These are phyloP conservation scores for Exidia glandulosa DNA, from an alignment of 768 basidiomycete genomes.

Conservation along the genomic window DNA sequence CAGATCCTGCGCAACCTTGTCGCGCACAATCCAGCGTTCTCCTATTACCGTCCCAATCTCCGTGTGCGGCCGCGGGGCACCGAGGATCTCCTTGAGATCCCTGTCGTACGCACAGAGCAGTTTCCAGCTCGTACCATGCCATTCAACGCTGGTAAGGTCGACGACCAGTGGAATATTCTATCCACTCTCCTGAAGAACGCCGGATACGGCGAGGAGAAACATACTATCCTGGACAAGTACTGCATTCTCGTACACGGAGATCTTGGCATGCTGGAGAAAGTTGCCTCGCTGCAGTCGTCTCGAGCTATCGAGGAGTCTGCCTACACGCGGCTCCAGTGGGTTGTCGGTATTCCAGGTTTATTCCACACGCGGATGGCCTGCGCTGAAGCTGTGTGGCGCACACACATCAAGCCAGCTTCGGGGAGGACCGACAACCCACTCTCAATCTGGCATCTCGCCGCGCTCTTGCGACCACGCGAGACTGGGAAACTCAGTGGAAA, in stretches of 20 bases:
- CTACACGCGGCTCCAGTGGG: slow-evolving; percentile 18
- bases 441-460: background rate
- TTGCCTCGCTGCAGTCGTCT: slow-evolving; percentile 4
- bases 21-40: slow-evolving; percentile 13
- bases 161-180: background rate
- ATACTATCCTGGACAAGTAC: slow-evolving; percentile 4
- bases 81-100: slow-evolving; percentile 5
- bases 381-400: slow-evolving; percentile 14
- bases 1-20: slow-evolving; percentile 17
- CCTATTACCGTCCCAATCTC: background rate
- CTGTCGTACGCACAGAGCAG: slow-evolving; percentile 8
- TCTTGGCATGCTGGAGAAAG: slow-evolving; percentile 16
- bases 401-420: slow-evolving; percentile 5
- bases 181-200: background rate
- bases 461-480: slow-evolving; percentile 18
- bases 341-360: slow-evolving; percentile 23
- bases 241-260: slow-evolving; percentile 19
- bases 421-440: slow-evolving; percentile 4
- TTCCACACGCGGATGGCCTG: slow-evolving; percentile 27
- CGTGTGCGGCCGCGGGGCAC: slow-evolving; percentile 9
- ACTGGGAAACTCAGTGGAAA: slow-evolving; percentile 20
- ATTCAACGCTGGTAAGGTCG: background rate
- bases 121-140: slow-evolving; percentile 13
- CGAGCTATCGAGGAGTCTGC: slow-evolving; percentile 19
- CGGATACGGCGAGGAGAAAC: too few species aligned